phyloP scores from a whole-genome alignment of 2,329 filamentous ascomycete genomes.

The Hypoxylon sp. region DNA sequence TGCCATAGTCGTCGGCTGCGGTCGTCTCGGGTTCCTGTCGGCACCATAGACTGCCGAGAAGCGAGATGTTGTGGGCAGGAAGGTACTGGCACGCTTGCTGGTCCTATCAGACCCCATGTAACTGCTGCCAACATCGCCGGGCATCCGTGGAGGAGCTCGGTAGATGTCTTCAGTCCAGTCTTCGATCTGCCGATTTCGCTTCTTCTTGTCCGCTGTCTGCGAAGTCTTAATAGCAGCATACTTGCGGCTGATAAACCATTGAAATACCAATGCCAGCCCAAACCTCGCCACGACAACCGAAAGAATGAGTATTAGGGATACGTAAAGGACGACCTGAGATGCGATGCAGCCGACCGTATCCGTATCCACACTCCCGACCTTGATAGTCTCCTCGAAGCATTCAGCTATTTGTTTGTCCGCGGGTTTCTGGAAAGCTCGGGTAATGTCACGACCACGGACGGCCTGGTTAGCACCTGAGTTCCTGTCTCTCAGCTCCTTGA shows the following conservation, averaged over 20 bases:
- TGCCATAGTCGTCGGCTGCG: constrained; percentile 89
- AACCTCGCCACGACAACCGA: constrained; percentile 90
- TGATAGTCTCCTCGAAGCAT: constrained; percentile 93
- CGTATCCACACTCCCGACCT: constrained; percentile 94
- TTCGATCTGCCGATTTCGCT: constrained; percentile 92
- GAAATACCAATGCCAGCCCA: constrained; percentile 87
- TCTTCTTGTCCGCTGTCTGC: constrained; percentile 82
- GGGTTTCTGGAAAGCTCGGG: constrained; percentile 83
- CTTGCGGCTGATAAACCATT: constrained; percentile 92
- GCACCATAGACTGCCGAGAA: constrained; percentile 92
- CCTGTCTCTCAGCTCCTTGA: constrained; percentile 82
- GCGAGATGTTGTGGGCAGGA: constrained; percentile 92
- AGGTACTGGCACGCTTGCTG: constrained; percentile 84
- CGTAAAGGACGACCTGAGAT: constrained; percentile 95
- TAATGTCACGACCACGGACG: constrained; percentile 88
- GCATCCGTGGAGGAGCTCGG: constrained; percentile 84
- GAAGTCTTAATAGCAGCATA: constrained; percentile 90
- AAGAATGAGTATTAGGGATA: constrained; percentile 91
- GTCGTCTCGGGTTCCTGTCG: constrained; percentile 67
- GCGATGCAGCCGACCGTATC: constrained; percentile 98
- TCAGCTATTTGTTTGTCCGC: constrained; percentile 84
- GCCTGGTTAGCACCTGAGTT: constrained; percentile 68
- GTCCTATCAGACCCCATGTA: constrained; percentile 74
- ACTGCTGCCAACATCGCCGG: constrained; percentile 78
- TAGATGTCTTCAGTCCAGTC: constrained; percentile 99